Evolutionary conservation across 176 grass and related monocot genomes (phyloP), one percentile per base, ranked within the genome.

Genomic region (Dendrocalamus sinicus): DNA sequence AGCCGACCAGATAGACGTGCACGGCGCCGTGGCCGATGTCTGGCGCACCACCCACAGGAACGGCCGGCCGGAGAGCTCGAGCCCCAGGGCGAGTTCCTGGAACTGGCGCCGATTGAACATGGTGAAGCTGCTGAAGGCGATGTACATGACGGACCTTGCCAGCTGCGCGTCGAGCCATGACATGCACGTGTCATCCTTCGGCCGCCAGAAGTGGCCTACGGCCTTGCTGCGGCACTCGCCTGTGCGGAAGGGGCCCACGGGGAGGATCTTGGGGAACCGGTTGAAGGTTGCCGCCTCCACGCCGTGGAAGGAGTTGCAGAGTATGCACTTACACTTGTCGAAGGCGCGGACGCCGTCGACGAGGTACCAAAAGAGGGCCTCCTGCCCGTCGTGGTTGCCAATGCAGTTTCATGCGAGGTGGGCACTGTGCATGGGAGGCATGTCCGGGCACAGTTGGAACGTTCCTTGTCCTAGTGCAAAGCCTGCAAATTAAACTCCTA

Each of bases 231-330:
- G 54, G 52, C 75, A 59, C n/a, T 69, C 26, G 70, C 84, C 86
- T 1, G 82, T 62, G 44, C 86, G 78, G 4, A 92, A 20, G 0
- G 90, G 90, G 22, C 90, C 90, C 2, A 92, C 55, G 1, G 86
- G 90, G 16, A 92, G 70, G 26, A 92, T 37, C 5, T 92, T 86
- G 43, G 90, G 90, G 62, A 67, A 67, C 4, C 76, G 57, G 11
- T 74, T 16, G 80, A 87, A 81, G 3, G 63, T 19, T 5, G 86
- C 76, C 9, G 70, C n/a, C 67, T 91, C 86, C 2, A 84, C 80
- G 1, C 64, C 86, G 19, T 59, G 58, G 74, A 88, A 91, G 41
- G 90, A 91, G 77, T 91, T 91, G 82, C 81, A 91, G n/a, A 91
- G 59, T 24, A 80, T 77, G 43, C 77, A 20, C 57, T 91, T 71